Base-by-base conservation (phyloP, 2,329 filamentous ascomycete species). In the Fonsecaea monophora region DNA sequence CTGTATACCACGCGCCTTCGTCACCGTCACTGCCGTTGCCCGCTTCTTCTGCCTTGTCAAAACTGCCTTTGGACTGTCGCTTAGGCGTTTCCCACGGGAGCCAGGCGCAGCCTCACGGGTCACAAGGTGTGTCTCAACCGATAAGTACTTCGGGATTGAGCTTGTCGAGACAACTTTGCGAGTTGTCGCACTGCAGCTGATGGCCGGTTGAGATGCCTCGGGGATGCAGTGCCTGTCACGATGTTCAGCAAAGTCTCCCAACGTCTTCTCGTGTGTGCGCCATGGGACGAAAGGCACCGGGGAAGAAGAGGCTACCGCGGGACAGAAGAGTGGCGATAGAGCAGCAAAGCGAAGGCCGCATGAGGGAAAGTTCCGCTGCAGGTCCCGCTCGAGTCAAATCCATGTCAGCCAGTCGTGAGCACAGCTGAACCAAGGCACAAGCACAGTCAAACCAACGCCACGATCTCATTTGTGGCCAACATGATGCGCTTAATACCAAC, bases 261-360 rank as follows among this genome's bases (percentile, higher is more conserved):
- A 30, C 25, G 53, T 59, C 50, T 35, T 32, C 8, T 45, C 60
- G 37, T 57, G 40, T 35, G 34, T 34, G 40, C 40, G 55, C 55
- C 64, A 67, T 67, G 50, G 18, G 38, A 50, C 6, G 37, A 34
- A 45, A 65, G 62, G 56, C 53, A 30, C 53, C 32, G 40, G 38
- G 35, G 53, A 38, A 54, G 58, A 56, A 54, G 58, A 56, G 58
- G 40, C 57, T 38, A 53, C 66, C 40, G 55, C 45, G 62, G 66
- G 64, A 69, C 56, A 58, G 57, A 53, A 55, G 62, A 56, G 68
- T 69, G 68, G 68, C 68, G 65, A 65, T 60, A 62, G 62, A 48
- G 57, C 40, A 58, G 60, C 45, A 54, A 57, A 64, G 59, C 65
- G 61, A 59, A 58, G 48, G 59, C 64, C 58, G 18, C 30, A 65